Evolutionary conservation across 805 yeast genomes (phyloP).

Genomic region (Diddensiella transvaalensis): DNA sequence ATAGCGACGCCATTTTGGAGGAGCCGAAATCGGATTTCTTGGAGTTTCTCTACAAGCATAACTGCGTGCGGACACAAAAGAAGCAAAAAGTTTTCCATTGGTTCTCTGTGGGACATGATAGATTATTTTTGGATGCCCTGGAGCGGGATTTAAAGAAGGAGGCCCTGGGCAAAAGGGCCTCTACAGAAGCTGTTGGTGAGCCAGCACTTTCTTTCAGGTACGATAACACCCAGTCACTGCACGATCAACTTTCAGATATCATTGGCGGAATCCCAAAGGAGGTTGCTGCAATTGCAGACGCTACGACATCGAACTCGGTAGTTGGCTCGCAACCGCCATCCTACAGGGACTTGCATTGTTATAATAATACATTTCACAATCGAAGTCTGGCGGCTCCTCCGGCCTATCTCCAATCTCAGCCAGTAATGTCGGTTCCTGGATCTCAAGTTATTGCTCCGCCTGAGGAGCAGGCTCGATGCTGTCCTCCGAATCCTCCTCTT

Average conservation of each 20-base stretch:
- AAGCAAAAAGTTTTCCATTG: conserved; percentile 96
- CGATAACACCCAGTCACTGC: conserved; percentile 41
- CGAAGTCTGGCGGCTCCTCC: conserved; percentile 5
- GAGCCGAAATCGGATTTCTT: conserved; percentile 81
- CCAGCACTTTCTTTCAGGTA: conserved; percentile 77
- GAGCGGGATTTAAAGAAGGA: conserved; percentile 90
- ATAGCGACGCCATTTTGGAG: conserved; percentile 82
- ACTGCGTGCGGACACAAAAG: conserved; percentile 89
- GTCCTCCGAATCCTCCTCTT: conserved; percentile 8
- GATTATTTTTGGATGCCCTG: conserved; percentile 85
- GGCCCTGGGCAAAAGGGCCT: conserved; percentile 50
- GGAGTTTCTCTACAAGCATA: conserved; percentile 77
- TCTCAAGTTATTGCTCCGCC: not conserved
- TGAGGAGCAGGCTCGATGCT: not conserved
- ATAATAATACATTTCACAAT: conserved; percentile 5
- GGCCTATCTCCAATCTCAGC: conserved; percentile 1
- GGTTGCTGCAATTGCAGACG: conserved; percentile 31
- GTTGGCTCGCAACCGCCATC: not conserved
- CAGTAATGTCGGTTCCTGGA: conserved; percentile 8
- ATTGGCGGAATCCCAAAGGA: conserved; percentile 28
- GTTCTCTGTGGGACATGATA: conserved; percentile 94
- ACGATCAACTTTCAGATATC: conserved; percentile 34
- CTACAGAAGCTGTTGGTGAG: conserved; percentile 69
- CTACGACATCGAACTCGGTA: conserved; percentile 22
- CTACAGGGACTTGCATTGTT: not conserved